Evolutionary conservation across 2,329 filamentous ascomycete species (phyloP), one percentile per base, ranked within the genome.

Genomic region (Ophiostoma triangulosporum): DNA sequence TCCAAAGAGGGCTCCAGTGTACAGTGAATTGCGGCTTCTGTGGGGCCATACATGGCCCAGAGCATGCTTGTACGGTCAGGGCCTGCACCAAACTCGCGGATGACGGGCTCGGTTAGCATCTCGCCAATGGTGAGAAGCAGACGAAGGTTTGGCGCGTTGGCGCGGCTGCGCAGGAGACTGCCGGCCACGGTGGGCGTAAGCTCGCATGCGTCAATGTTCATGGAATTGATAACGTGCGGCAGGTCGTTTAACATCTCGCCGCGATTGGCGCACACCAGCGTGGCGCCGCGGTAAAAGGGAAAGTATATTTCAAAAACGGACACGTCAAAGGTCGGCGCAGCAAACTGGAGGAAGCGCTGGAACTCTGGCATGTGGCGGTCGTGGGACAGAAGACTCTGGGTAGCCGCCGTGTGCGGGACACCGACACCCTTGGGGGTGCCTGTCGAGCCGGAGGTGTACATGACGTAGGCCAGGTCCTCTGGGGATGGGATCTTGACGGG

Each of bases 291-390:
- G 57, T 82, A 84, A 15, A 90, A 70, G 0, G 90, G 86, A 59
- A 95, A 95, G 73, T 95, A 95, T 6, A 94, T 90, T 64, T 96
- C 90, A 64, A 96, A 96, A 6, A 95, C 84, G 0, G 88, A 95
- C 7, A 96, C 90, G 66, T 96, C 90, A 64, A 96, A 96, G 0
- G 89, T 95, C 1, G 90, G 88, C 3, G 88, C 84, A 4, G 90
- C 90, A 65, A 95, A 95, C 64, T 96, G 90, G 1, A 96, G 75
- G 64, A 96, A 95, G 46, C 88, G 78, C 15, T 73, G 72, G 63
- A 95, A 95, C 0, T 52, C 36, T 2, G 90, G 90, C 38, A 96
- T 83, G 60, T 90, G 81, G 48, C 71, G 74, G 62, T 94, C 76
- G 63, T 96, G 90, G 2, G 88, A 87, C 43, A 95, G 73, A 7